Evolutionary conservation across 305 asterid species (phyloP), one percentile per base, ranked within the genome.

Genomic region (Rubia occidens): DNA sequence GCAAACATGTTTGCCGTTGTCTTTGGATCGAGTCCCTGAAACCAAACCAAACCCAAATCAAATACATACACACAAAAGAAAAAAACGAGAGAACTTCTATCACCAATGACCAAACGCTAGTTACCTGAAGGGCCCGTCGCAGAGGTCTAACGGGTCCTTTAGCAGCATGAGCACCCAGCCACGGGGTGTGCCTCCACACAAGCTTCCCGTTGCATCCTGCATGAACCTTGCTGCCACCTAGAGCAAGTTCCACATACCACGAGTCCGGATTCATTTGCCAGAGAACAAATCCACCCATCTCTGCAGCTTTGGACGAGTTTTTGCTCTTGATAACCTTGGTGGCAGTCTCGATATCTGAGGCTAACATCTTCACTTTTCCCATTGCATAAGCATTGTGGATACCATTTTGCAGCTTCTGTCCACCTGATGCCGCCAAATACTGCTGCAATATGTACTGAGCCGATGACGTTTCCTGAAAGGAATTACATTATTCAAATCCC

Each of bases 131-230:
- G 6, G 96, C 91, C 59, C 96, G 95, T 2, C 96, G 96, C 45
- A 91, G 78, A 60, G 98, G 98, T 40, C 98, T 83, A 35, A 86
- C 95, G 0, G 95, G 96, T 42, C 98, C 98, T 74, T 88, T 91
- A 37, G 98, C 95, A 51, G 96, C 90, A 78, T 91, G 98, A 14
- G 96, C 95, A 26, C 98, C 98, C 2, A 89, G 95, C 96, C 96
- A 91, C 4, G 96, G 98, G 1, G 98, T 89, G 66, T 91, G 98
- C 64, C 98, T 83, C 98, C 98, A 91, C 18, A 91, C 95, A 47
- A 89, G 92, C 76, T 81, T 84, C 70, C 98, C 95, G 11, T 91
- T 91, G 79, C 96, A 91, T 55, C 95, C 96, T 6, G 96, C 98
- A 47, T 84, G 96, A 74, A 91, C 94, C 77, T 91, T 91, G 84